Base-by-base conservation (phyloP, 208 protist species). In the Trypanosoma conorhini region DNA sequence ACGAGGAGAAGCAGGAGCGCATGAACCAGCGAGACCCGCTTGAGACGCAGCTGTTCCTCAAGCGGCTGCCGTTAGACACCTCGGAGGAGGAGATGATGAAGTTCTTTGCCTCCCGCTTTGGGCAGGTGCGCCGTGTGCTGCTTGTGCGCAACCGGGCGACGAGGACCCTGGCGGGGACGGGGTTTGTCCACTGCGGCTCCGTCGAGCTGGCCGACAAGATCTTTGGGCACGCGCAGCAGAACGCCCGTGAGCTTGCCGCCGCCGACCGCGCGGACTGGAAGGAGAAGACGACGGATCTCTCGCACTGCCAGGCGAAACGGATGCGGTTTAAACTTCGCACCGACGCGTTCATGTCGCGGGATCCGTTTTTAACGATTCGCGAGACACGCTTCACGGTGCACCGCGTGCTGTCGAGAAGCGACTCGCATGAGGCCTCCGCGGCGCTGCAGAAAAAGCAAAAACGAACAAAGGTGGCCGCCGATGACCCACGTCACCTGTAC, bases 401-500 rank as follows among this genome's bases (percentile, higher is more conserved):
- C 59, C 82, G 85, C 42, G 88, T 93, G 62, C 77, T 96, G 5
- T 89, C 88, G 12, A 80, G 92, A 44, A 87, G 81, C 10, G 92
- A 96, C 62, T 84, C 92, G 3, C 87, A 93, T 48, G 92, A 96
- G 67, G 82, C 80, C 12, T 76, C 83, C 31, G 87, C 82, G 40
- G 80, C 89, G 4, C 67, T 82, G 78, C 70, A 87, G 66, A 96
- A 96, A 83, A 94, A 94, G 78, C 93, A 96, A 76, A 92, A 93
- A 67, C 84, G 86, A 63, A 95, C 88, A 15, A 95, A 96, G 75
- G 86, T 94, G 59, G 91, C 89, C 22, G 88, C 84, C 15, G 89
- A 96, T 69, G 94, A 97, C 64, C 90, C 90, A 51, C 85, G 94
- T 9, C 90, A 96, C 70, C 67, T 97, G 28, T 94, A 95, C 66